phyloP scores from a whole-genome alignment of 176 grass and related monocot genomes.

The Aegilops longissima region DNA sequence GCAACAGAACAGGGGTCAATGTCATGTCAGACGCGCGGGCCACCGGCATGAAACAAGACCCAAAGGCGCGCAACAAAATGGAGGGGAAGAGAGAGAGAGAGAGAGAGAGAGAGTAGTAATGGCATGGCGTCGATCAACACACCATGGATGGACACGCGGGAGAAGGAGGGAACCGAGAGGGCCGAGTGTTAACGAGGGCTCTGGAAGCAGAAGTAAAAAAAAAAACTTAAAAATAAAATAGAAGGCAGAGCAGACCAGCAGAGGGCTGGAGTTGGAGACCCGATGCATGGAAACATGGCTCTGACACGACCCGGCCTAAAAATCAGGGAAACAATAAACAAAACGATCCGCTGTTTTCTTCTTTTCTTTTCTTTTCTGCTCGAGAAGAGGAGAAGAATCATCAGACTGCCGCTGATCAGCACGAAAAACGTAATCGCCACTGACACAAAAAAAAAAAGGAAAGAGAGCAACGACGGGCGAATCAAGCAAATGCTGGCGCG shows the following conservation, averaged over 20 bases:
- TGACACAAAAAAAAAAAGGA: too few species aligned
- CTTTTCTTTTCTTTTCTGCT: neutral
- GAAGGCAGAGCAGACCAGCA: neutral
- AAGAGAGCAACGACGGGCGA: neutral
- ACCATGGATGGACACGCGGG: slow-evolving; percentile 10
- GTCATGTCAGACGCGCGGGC: slow-evolving; percentile 40
- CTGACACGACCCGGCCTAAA: slow-evolving; percentile 30
- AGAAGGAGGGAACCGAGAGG: neutral
- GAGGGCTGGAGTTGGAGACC: slow-evolving; percentile 35
- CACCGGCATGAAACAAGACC: slow-evolving; percentile 23
- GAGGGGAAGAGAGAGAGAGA: neutral
- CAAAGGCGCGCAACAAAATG: neutral
- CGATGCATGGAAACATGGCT: slow-evolving; percentile 23
- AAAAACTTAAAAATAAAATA: neutral
- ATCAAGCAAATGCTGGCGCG: slow-evolving; percentile 27
- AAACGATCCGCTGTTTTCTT: slow-evolving; percentile 6
- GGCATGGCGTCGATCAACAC: neutral
- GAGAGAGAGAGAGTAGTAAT: neutral
- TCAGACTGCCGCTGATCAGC: neutral
- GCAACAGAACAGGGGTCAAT: neutral
- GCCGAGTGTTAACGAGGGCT: neutral
- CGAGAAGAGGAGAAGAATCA: neutral
- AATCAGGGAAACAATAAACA: slow-evolving; percentile 27
- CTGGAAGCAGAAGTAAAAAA: neutral
- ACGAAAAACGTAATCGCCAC: neutral